Percentiles rank a stretch among this genome's conserved stretches.
Evolutionary conservation across 257 asterid genomes (phyloP).

Genomic region (Solanum chmielewskii): DNA sequence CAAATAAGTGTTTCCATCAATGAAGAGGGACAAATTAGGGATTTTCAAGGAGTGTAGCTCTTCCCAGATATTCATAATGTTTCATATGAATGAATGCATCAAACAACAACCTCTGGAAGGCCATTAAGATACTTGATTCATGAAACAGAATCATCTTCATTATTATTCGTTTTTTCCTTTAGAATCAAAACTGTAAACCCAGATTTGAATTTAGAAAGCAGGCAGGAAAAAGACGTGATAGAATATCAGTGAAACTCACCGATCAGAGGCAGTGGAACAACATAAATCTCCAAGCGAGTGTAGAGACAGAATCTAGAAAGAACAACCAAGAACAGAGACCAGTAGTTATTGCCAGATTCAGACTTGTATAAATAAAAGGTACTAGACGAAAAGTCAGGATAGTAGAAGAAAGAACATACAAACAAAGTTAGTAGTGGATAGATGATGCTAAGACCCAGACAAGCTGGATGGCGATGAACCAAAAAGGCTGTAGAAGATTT

Average conservation of each 20-base stretch:
- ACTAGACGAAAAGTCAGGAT: not conserved
- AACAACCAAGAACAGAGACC: not conserved
- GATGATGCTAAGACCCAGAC: not conserved
- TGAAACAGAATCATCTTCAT: not conserved
- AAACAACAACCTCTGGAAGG: not conserved
- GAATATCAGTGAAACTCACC: not conserved
- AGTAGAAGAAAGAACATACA: not conserved
- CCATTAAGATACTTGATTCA: not conserved
- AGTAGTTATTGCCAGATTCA: not conserved
- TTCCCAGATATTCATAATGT: not conserved
- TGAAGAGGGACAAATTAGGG: not conserved
- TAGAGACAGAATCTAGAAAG: not conserved
- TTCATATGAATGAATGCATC: not conserved
- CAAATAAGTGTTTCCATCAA: not conserved
- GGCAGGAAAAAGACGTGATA: not conserved
- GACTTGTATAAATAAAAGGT: not conserved
- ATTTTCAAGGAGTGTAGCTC: not conserved
- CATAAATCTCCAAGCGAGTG: not conserved
- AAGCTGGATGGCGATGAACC: not conserved
- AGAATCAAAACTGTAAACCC: not conserved
- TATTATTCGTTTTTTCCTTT: not conserved
- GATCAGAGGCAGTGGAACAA: not conserved
- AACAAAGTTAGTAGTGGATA: not conserved
- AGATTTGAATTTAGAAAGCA: not conserved
- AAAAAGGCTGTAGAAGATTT: not conserved